A percentile compares a stretch with the other conserved stretches of the same genome.
phyloP scores from a whole-genome alignment of 1,284 basidiomycete species.

The Blastosporella zonata region DNA sequence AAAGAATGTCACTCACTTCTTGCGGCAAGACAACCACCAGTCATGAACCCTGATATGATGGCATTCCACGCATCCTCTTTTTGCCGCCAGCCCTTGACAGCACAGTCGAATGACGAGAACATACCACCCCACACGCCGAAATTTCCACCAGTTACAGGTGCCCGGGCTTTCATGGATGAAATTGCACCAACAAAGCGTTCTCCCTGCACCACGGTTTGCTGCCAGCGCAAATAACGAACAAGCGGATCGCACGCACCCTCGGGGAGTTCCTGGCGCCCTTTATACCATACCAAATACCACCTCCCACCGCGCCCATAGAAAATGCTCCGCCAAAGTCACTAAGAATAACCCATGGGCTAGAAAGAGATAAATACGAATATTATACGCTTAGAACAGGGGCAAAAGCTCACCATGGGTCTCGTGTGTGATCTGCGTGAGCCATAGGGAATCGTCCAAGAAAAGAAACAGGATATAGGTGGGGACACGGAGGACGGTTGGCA shows the following conservation, averaged over 20 bases:
- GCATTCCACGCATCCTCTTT: slow-evolving; percentile 99
- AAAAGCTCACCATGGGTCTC: slow-evolving; percentile 77
- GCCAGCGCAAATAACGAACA: slow-evolving; percentile 6
- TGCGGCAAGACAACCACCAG: slow-evolving; percentile 93
- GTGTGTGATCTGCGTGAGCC: slow-evolving; percentile 88
- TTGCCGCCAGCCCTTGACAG: slow-evolving; percentile 95
- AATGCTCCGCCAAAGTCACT: slow-evolving; percentile 98
- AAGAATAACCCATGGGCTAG: slow-evolving; percentile 96
- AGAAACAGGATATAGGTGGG: slow-evolving; percentile 19
- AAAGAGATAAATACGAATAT: slow-evolving; percentile 9
- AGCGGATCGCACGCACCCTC: slow-evolving; percentile 53
- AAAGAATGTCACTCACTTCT: slow-evolving; percentile 66
- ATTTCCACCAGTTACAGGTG: slow-evolving; percentile 97
- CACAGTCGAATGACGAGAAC: slow-evolving; percentile 97
- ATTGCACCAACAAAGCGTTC: slow-evolving; percentile 93
- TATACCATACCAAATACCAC: slow-evolving; percentile 98
- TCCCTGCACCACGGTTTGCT: slow-evolving; percentile 51
- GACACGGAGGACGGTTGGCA: slow-evolving; percentile 20
- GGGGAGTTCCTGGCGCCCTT: slow-evolving; percentile 98
- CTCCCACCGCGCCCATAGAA: slow-evolving; percentile 93
- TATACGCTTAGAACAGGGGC: not conserved
- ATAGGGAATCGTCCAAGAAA: slow-evolving; percentile 36
- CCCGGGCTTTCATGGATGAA: slow-evolving; percentile 96
- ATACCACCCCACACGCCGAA: slow-evolving; percentile 98
- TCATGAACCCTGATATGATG: slow-evolving; percentile 97